Evolutionary conservation across 1,139 yeast species (phyloP), one percentile per base, ranked within the genome.

Genomic region (Lodderomyces metapsilosis): DNA sequence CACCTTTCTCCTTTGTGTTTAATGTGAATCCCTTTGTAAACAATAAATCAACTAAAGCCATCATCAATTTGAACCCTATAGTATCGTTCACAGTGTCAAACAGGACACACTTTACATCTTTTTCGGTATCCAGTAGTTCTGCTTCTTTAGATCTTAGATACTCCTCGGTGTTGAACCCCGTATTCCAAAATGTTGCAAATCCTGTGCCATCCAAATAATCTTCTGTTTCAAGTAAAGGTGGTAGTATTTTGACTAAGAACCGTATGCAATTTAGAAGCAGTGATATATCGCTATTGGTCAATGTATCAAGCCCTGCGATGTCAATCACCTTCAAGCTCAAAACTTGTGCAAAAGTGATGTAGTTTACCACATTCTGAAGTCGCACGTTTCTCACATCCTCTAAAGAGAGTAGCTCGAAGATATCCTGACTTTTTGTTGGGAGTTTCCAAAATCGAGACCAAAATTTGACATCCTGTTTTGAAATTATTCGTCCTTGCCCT

Each of bases 11-110:
- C 24, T 38, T 28, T 10, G 50, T 34, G 5, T 59, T 58, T 2
- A 80, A 57, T 0, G 94, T 81, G 54, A 85, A 86, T 0, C 80
- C 83, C 24, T 74, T 68, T 38, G 74, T 71, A 56, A 85, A 86
- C 27, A 87, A 60, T 37, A 86, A 59, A 32, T 74, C 71, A 6
- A 82, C 64, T 10, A 79, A 61, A 0, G 74, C 55, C 12, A 65
- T 63, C 1, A 82, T 50, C 18, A 87, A 52, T 22, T 63, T 63
- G 1, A 71, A 69, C 1, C 88, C 92, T 18, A 82, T 53, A 1
- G 81, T 71, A 10, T 51, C 35, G 3, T 31, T 15, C 3, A 28
- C n/a, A 4, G 9, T 18, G 4, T 28, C 32, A 28, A 6, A 15
- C n/a, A 10, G 18, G 5, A 28, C 8, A 15, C n/a, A 7, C n/a